phyloP scores from a whole-genome alignment of 225 moss, liverwort and hornwort genomes.

The Sphagnum tenellum region DNA sequence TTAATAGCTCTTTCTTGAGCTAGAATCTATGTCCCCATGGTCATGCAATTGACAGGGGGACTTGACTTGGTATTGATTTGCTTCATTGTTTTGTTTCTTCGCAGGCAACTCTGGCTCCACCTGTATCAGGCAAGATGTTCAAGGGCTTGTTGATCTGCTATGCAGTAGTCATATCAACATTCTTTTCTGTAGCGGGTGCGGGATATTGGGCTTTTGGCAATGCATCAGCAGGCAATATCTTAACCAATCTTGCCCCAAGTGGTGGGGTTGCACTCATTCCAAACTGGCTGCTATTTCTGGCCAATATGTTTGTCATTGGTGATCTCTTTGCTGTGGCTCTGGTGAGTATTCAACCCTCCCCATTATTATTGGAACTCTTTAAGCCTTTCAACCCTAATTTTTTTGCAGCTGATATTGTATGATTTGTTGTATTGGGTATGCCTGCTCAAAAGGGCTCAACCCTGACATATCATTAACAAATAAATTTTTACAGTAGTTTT shows the following conservation, averaged over 20 bases:
- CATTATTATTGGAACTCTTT: no score
- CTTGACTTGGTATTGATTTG: neutral
- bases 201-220: conserved; percentile 49
- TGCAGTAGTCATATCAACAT: conserved; percentile 10
- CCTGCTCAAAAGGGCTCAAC: neutral
- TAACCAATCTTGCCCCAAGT: conserved; percentile 34
- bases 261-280: conserved; percentile 29
- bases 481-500: no score
- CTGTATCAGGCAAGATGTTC: conserved; percentile 45
- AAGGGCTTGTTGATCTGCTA: conserved; percentile 44
- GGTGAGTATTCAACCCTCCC: conserved; percentile 15
- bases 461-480: neutral
- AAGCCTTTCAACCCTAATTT: no score
- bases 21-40: no score
- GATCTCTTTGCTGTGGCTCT: conserved; percentile 44
- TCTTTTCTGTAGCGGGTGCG: conserved; percentile 21
- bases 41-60: neutral
- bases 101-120: conserved; percentile 47
- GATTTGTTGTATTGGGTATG: neutral
- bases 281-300: conserved; percentile 38
- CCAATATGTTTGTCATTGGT: conserved; percentile 36
- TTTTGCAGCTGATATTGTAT: neutral
- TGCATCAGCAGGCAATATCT: conserved; percentile 32
- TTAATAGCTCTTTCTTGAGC: neutral
- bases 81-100: neutral